Evolutionary conservation across 331 rosid species (phyloP).

Genomic region (Malus hybrid): DNA sequence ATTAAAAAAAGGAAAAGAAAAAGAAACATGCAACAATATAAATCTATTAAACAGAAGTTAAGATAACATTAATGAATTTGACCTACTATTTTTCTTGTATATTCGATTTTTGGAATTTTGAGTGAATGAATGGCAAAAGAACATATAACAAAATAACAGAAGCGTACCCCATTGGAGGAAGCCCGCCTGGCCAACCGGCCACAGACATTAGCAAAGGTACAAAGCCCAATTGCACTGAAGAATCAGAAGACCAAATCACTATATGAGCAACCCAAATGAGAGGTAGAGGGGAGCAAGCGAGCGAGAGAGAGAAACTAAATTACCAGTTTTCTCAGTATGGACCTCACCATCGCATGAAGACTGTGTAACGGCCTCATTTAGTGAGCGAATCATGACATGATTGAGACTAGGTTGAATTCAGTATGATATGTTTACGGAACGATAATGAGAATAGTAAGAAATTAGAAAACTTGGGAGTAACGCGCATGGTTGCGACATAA

Average conservation of each 20-base stretch:
- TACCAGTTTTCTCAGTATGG: conserved; percentile 51
- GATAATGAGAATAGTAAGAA: not conserved
- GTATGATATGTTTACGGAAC: too few species aligned
- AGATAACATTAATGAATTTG: too few species aligned
- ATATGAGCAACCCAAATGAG: conserved; percentile 15
- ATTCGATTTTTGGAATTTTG: too few species aligned
- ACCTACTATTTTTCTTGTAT: too few species aligned
- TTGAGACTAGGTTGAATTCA: not conserved
- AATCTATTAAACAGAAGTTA: too few species aligned
- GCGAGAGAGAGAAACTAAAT: not conserved
- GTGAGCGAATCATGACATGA: not conserved
- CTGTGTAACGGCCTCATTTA: not conserved
- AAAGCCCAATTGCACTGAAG: conserved; percentile 54
- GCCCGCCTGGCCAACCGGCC: conserved; percentile 82
- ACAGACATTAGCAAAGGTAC: conserved; percentile 66
- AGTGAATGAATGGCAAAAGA: not conserved
- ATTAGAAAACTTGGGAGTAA: too few species aligned
- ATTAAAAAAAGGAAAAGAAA: too few species aligned
- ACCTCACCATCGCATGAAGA: not conserved
- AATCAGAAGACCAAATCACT: not conserved
- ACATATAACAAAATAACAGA: conserved; percentile 5
- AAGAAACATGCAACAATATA: too few species aligned
- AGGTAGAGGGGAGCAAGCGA: not conserved
- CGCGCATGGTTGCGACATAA: not conserved
- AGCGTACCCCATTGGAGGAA: conserved; percentile 90